Evolutionary conservation across 2,329 filamentous ascomycete species (phyloP).

Genomic region (Magnaporthales sp.): DNA sequence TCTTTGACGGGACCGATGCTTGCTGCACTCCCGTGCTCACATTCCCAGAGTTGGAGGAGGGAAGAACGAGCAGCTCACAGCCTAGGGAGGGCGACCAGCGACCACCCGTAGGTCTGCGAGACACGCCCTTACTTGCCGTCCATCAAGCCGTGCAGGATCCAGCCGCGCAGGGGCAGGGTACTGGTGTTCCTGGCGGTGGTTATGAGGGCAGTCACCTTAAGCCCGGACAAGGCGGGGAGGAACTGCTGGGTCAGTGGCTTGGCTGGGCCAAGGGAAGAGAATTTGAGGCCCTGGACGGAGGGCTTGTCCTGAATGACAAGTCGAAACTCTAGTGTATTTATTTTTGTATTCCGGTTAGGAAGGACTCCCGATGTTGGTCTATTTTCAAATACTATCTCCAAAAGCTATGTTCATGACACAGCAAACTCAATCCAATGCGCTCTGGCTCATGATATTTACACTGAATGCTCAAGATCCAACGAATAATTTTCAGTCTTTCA

Average conservation of each 20-base stretch:
- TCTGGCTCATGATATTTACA: neutral
- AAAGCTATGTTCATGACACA: neutral
- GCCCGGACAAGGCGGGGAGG: conserved; percentile 66
- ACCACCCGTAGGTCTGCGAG: conserved; percentile 58
- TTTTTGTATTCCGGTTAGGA: neutral
- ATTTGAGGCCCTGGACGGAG: conserved; percentile 57
- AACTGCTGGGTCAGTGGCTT: conserved; percentile 60
- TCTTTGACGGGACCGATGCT: conserved; percentile 88
- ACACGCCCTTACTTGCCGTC: conserved; percentile 61
- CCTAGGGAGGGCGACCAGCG: conserved; percentile 60
- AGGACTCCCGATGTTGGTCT: neutral
- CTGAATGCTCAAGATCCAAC: neutral
- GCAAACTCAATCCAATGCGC: neutral
- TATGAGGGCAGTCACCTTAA: conserved; percentile 53
- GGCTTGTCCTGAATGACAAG: conserved; percentile 42
- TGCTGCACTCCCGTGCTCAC: conserved; percentile 85
- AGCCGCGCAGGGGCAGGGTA: conserved; percentile 50
- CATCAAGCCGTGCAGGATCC: conserved; percentile 31
- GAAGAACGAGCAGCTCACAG: conserved; percentile 15
- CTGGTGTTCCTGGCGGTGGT: conserved; percentile 55
- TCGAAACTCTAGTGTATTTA: conserved; percentile 22
- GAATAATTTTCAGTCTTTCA: neutral
- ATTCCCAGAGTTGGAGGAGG: conserved; percentile 60
- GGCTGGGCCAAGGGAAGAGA: conserved; percentile 68
- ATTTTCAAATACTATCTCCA: neutral